Conservation (phyloP, 306 rosid genomes). For the Crotalaria pallida region DNA sequence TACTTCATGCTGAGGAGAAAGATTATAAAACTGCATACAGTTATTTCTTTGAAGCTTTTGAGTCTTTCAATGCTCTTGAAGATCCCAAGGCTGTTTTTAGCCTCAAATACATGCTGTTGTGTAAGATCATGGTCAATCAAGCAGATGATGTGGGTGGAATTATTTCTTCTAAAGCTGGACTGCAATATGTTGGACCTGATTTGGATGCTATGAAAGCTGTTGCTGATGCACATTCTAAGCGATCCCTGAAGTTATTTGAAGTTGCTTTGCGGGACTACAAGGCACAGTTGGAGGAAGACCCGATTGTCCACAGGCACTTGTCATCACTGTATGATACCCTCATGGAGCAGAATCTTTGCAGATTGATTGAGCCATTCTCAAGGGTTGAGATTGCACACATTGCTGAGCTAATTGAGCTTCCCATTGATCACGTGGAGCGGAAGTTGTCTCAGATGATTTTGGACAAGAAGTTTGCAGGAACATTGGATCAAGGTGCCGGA, state of each 20-base stretch:
- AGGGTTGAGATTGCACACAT: slow-evolving; percentile 89
- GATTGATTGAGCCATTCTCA: slow-evolving; percentile 91
- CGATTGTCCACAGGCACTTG: slow-evolving; percentile 90
- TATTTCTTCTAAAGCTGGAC: slow-evolving; percentile 85
- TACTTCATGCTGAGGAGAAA: slow-evolving; percentile 93
- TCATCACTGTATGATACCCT: slow-evolving; percentile 81
- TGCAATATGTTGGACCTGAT: slow-evolving; percentile 81
- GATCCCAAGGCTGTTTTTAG: slow-evolving; percentile 90
- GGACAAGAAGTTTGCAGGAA: slow-evolving; percentile 67
- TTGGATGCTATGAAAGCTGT: slow-evolving; percentile 98
- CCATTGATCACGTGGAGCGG: slow-evolving; percentile 51
- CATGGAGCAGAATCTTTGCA: slow-evolving; percentile 90
- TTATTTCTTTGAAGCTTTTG: slow-evolving; percentile 93
- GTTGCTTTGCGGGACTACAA: slow-evolving; percentile 65
- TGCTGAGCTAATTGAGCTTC: slow-evolving; percentile 84
- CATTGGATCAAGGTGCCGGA: slow-evolving; percentile 93
- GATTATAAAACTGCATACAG: slow-evolving; percentile 90
- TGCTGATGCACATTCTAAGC: slow-evolving; percentile 89
- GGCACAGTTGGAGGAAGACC: slow-evolving; percentile 93
- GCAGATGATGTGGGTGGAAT: slow-evolving; percentile 88
- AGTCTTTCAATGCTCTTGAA: slow-evolving; percentile 86
- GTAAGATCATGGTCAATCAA: slow-evolving; percentile 89
- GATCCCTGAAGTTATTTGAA: slow-evolving; percentile 83
- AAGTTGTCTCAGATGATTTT: slow-evolving; percentile 58
- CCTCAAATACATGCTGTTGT: slow-evolving; percentile 86